Conservation (phyloP, 176 grass and related monocot species). For the Poa pratensis region DNA sequence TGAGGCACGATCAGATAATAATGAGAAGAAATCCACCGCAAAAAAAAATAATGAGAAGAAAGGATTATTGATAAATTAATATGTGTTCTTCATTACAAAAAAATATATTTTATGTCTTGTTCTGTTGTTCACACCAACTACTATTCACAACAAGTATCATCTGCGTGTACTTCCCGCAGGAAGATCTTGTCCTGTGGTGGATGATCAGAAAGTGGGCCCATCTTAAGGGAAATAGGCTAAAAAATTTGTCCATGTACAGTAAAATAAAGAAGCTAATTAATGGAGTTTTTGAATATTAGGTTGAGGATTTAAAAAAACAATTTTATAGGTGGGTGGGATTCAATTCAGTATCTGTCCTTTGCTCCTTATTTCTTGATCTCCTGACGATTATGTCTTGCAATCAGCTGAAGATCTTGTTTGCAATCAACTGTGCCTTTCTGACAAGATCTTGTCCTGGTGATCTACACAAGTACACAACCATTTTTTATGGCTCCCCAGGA, state of each 20-base stretch:
- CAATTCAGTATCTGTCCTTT: neutral
- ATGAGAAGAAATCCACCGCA: no score
- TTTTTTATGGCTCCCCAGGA: neutral
- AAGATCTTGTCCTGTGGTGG: constrained; percentile 14
- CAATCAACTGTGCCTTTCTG: constrained; percentile 4
- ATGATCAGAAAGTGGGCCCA: neutral
- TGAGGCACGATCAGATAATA: constrained; percentile 27
- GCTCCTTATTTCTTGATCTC: constrained; percentile 11
- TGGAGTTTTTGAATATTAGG: neutral
- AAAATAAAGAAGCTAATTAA: neutral
- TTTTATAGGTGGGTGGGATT: neutral
- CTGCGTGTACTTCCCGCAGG: constrained; percentile 36
- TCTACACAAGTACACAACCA: constrained; percentile 24
- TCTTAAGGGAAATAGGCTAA: neutral
- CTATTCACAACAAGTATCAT: neutral
- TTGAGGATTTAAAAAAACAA: neutral
- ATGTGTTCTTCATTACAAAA: neutral
- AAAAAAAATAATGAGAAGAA: no score
- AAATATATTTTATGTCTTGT: neutral
- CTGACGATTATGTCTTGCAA: neutral
- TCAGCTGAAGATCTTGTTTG: constrained; percentile 19
- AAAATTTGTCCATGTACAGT: neutral
- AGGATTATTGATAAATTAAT: neutral
- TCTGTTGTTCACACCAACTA: neutral
- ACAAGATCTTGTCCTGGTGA: constrained; percentile 43